Conservation (phyloP, 2,329 filamentous ascomycete genomes). For the Cadophora gregata region DNA sequence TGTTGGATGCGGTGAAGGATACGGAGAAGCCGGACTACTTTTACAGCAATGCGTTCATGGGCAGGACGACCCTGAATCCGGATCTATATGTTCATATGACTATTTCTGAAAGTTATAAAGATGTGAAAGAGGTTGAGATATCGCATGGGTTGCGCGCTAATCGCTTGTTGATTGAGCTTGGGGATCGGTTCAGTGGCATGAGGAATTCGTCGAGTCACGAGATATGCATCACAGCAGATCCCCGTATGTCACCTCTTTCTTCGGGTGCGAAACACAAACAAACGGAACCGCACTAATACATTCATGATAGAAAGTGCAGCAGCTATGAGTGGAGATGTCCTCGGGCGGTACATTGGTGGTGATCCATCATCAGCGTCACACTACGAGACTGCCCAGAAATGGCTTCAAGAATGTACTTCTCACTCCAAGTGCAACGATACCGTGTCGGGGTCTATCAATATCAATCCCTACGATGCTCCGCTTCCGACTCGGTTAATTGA, state of each 20-base stretch:
- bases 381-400: conserved; percentile 9
- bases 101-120: conserved; percentile 13
- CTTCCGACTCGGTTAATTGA: conserved; percentile 12
- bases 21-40: conserved; percentile 13
- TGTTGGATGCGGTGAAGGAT: conserved; percentile 19
- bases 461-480: conserved; percentile 7
- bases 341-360: conserved; percentile 13
- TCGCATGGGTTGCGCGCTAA: background rate
- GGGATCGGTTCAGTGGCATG: conserved; percentile 16
- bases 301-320: conserved; percentile 9
- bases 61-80: background rate
- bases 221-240: conserved; percentile 16
- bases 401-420: conserved; percentile 11
- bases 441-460: conserved; percentile 10
- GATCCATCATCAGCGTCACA: conserved; percentile 10
- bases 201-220: conserved; percentile 11
- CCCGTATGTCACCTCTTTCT: background rate
- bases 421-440: conserved; percentile 23
- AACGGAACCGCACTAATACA: background rate
- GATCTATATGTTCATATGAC: conserved; percentile 23
- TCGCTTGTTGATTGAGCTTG: conserved; percentile 13
- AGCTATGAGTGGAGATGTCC: conserved; percentile 12
- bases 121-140: background rate
- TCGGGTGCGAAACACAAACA: no score
- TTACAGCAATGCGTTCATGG: conserved; percentile 12